phyloP scores from a whole-genome alignment of 805 yeast species.

The Saccharomycopsis amapae region DNA sequence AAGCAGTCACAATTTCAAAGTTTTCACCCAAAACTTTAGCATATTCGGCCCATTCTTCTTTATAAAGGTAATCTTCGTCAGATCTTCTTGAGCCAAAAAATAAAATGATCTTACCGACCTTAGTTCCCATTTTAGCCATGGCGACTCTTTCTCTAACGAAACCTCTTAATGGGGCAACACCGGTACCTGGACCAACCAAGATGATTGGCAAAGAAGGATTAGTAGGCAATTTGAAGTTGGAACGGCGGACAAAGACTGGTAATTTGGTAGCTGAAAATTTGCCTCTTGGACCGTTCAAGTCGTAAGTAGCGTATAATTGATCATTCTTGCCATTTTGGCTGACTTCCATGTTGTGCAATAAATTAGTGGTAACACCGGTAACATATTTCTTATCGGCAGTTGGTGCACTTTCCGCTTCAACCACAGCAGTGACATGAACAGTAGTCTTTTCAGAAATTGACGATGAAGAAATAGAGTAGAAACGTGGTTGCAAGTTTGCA shows the following conservation, averaged over 20 bases:
- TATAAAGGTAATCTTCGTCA: slow-evolving; percentile 76
- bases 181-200: slow-evolving; percentile 97
- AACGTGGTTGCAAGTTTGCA: slow-evolving; percentile 84
- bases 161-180: slow-evolving; percentile 97
- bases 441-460: slow-evolving; percentile 66
- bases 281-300: slow-evolving; percentile 82
- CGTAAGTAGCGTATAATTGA: slow-evolving; percentile 40
- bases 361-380: slow-evolving; percentile 84
- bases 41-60: slow-evolving; percentile 83
- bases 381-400: slow-evolving; percentile 27
- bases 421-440: slow-evolving; percentile 85
- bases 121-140: slow-evolving; percentile 40
- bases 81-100: slow-evolving; percentile 84
- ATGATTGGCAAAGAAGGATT: slow-evolving; percentile 79
- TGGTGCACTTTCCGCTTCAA: slow-evolving; percentile 50
- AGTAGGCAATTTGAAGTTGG: slow-evolving; percentile 88
- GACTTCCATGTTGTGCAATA: slow-evolving; percentile 64
- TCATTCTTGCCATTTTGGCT: slow-evolving; percentile 42
- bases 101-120: slow-evolving; percentile 64
- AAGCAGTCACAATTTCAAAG: slow-evolving; percentile 75
- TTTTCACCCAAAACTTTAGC: slow-evolving; percentile 45
- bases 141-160: slow-evolving; percentile 81
- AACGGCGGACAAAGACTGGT: slow-evolving; percentile 91
- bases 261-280: slow-evolving; percentile 41
- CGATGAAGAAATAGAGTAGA: slow-evolving; percentile 92